Percentiles rank a stretch among this genome's conserved stretches.
Evolutionary conservation across 1,139 yeast species (phyloP).

Genomic region (Sugiyamaella castrensis): DNA sequence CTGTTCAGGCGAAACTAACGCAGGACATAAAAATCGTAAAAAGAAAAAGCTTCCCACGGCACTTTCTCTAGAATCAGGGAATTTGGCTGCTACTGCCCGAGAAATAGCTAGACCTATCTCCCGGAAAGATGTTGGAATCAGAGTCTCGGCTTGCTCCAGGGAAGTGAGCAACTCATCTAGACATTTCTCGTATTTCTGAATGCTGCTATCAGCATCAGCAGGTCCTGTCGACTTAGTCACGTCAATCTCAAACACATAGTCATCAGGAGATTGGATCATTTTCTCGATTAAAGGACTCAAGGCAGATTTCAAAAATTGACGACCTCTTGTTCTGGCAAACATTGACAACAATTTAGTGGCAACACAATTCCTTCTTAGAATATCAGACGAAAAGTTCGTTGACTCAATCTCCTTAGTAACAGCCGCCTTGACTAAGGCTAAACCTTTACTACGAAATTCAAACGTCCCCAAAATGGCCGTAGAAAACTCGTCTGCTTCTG

Average conservation of each 20-base stretch:
- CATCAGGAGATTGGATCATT: constrained; percentile 49
- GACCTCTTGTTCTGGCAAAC: constrained; percentile 66
- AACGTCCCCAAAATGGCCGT: constrained; percentile 64
- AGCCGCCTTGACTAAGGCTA: constrained; percentile 54
- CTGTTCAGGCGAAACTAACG: constrained; percentile 77
- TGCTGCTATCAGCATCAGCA: constrained; percentile 44
- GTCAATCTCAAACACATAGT: constrained; percentile 59
- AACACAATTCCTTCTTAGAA: constrained; percentile 76
- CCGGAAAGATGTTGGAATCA: constrained; percentile 61
- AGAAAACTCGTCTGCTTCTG: constrained; percentile 72
- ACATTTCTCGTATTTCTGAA: constrained; percentile 54
- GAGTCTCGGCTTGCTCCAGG: constrained; percentile 50
- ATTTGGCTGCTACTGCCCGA: constrained; percentile 52
- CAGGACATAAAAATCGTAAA: constrained; percentile 79
- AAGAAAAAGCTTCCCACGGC: constrained; percentile 84
- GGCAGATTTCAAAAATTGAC: constrained; percentile 51
- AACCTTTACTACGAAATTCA: constrained; percentile 52
- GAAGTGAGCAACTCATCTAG: constrained; percentile 54
- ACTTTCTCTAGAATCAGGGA: constrained; percentile 53
- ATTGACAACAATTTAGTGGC: constrained; percentile 74
- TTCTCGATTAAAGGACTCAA: constrained; percentile 57
- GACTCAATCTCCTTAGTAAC: constrained; percentile 60
- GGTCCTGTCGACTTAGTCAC: constrained; percentile 39
- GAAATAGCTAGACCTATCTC: constrained; percentile 63
- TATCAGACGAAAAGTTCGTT: constrained; percentile 64